Base-by-base conservation (phyloP, 1,139 yeast species). In the Diutina neorugosa region DNA sequence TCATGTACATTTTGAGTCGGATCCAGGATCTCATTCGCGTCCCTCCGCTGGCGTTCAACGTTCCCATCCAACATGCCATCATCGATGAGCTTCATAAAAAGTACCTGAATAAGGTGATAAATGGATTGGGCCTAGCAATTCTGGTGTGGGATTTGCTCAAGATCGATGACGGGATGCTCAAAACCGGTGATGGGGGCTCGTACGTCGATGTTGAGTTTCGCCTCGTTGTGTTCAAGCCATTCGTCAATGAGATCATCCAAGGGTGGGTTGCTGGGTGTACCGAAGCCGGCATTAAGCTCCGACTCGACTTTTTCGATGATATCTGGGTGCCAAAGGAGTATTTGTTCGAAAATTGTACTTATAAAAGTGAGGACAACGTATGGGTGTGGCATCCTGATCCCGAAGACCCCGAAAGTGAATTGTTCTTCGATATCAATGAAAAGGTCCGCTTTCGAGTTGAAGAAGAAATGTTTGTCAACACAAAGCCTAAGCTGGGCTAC, bases 181-280 rank as follows among this genome's bases (percentile, higher is more conserved):
- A 84, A 61, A 96, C 96, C 2, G 98, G 98, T n/a, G 98, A 93
- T 66, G 98, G 98, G 6, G 90, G 93, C 1, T 78, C 93, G 2
- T 91, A 77, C 61, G 83, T 90, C 49, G 86, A 84, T 57, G 87
- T 86, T 18, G 77, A 73, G 54, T 88, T 90, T 63, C 70, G 97
- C 53, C 74, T 86, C 52, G 73, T 91, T 19, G 85, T 93, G 1
- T 93, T 95, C 76, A 85, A 93, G 60, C 98, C 98, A 1, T 90
- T 91, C 66, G 82, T 88, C 1, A 98, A 98, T 3, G 98, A 93
- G 64, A 79, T 91, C n/a, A 68, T 93, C 43, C 84, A 90, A 0
- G 99, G 99, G 1, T 88, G 95, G 91, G 90, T 93, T 25, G 82
- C 90, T 51, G 86, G 89, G 58, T 87, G 96, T 68, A 80, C 90